Conservation (phyloP, 2,329 filamentous ascomycete genomes). For the Clarireedia hainanense region DNA sequence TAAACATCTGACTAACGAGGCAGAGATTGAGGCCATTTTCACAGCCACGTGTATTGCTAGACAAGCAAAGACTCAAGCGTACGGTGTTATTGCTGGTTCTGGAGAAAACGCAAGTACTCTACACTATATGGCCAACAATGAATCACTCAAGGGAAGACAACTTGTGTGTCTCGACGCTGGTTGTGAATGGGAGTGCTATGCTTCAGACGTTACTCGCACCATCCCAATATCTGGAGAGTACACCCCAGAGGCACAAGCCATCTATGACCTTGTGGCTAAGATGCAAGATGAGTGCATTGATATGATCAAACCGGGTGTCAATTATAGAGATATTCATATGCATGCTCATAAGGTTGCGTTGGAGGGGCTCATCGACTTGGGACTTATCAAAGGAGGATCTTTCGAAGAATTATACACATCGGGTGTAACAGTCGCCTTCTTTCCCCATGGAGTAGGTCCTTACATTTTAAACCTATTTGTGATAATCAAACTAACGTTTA, state of each 20-base stretch:
- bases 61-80: constrained; percentile 72
- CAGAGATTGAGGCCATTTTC: constrained; percentile 76
- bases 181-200: constrained; percentile 78
- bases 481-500: not conserved
- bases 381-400: constrained; percentile 59
- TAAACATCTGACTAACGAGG: constrained; percentile 61
- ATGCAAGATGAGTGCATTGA: constrained; percentile 76
- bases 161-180: constrained; percentile 82
- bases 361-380: constrained; percentile 60
- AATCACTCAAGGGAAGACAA: constrained; percentile 59
- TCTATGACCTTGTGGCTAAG: constrained; percentile 69
- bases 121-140: constrained; percentile 79
- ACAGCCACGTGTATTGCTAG: constrained; percentile 61
- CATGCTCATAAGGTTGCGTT: constrained; percentile 67
- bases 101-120: constrained; percentile 77
- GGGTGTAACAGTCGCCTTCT: constrained; percentile 53
- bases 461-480: too few relatives aligned
- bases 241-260: constrained; percentile 56
- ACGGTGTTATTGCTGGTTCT: constrained; percentile 79
- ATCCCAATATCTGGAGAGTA: constrained; percentile 71
- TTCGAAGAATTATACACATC: constrained; percentile 44
- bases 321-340: constrained; percentile 65
- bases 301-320: constrained; percentile 58
- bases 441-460: constrained; percentile 47
- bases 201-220: constrained; percentile 83